phyloP scores from a whole-genome alignment of 2,329 filamentous ascomycete genomes.

The Pestalotiopsis sp. region DNA sequence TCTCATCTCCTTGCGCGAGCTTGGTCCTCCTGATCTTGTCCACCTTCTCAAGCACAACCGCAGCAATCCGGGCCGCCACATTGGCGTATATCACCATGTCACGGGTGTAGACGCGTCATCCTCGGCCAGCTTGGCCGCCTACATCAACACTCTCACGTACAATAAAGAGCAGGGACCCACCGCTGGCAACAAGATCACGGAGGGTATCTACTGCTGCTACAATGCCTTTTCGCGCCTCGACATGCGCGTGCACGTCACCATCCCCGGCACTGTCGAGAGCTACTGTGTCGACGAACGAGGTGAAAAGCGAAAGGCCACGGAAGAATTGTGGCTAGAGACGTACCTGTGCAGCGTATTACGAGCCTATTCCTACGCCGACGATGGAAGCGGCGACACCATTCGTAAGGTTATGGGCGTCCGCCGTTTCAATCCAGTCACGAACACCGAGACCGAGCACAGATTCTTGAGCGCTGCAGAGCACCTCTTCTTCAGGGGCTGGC shows the following conservation, averaged over 20 bases:
- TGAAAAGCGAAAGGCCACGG: constrained; percentile 89
- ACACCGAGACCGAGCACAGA: constrained; percentile 95
- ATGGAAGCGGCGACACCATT: constrained; percentile 90
- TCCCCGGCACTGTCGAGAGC: constrained; percentile 93
- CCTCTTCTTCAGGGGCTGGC: constrained; percentile 93
- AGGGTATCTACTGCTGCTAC: constrained; percentile 97
- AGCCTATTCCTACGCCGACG: constrained; percentile 95
- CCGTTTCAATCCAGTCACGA: constrained; percentile 95
- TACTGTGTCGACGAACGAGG: constrained; percentile 97
- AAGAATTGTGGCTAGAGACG: constrained; percentile 95
- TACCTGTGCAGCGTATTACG: constrained; percentile 93
- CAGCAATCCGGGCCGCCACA: constrained; percentile 65
- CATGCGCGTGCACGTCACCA: constrained; percentile 97
- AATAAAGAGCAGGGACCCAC: constrained; percentile 74
- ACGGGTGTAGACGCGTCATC: constrained; percentile 96
- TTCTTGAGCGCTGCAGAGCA: constrained; percentile 93
- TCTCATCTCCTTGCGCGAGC: constrained; percentile 80
- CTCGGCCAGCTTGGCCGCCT: constrained; percentile 92
- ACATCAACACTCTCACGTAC: constrained; percentile 97
- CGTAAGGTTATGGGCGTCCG: constrained; percentile 97
- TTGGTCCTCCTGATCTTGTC: constrained; percentile 93
- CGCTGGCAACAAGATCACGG: constrained; percentile 79
- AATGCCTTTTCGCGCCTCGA: constrained; percentile 98
- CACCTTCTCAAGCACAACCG: constrained; percentile 80
- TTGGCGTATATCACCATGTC: constrained; percentile 95